A percentile compares a stretch with the other conserved stretches of the same genome.
Evolutionary conservation across 2,329 filamentous ascomycete genomes (phyloP).

Genomic region (Aspergillus amoenus): DNA sequence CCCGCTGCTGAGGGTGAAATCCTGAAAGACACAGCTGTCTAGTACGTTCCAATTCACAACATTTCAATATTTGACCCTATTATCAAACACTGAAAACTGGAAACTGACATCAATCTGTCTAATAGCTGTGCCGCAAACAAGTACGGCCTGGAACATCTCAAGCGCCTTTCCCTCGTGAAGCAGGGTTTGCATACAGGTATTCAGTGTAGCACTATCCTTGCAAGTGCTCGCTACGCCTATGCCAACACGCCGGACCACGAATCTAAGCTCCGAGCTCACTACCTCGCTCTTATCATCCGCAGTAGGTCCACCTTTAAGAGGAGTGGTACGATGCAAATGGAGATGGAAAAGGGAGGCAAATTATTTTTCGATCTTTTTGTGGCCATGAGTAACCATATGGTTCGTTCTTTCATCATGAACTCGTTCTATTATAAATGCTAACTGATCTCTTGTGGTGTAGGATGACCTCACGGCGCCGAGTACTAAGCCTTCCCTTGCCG

Average conservation of each 20-base stretch:
- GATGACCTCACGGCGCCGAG: conserved; percentile 10
- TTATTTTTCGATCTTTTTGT: conserved; percentile 95
- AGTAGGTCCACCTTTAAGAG: conserved; percentile 86
- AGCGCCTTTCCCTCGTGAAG: conserved; percentile 80
- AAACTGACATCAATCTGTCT: background rate
- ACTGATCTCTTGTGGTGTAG: background rate
- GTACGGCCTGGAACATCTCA: conserved; percentile 80
- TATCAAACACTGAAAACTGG: background rate
- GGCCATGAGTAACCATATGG: conserved; percentile 87
- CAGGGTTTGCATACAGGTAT: conserved; percentile 85
- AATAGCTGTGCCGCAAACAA: conserved; percentile 72
- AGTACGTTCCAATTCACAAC: conserved; percentile 46
- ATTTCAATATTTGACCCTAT: no score
- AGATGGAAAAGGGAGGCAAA: conserved; percentile 85
- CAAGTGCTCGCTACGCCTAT: conserved; percentile 87
- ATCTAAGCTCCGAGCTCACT: conserved; percentile 87
- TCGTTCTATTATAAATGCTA: background rate
- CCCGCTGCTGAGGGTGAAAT: conserved; percentile 65
- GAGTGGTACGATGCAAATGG: conserved; percentile 91
- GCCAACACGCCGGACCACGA: conserved; percentile 84
- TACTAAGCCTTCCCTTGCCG: background rate
- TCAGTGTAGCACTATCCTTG: conserved; percentile 78
- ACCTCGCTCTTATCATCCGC: conserved; percentile 87
- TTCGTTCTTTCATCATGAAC: conserved; percentile 44
- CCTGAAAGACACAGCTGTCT: conserved; percentile 85